Evolutionary conservation across 2,329 filamentous ascomycete genomes (phyloP), one percentile per base, ranked within the genome.

Genomic region (Paecilomyces variotii): DNA sequence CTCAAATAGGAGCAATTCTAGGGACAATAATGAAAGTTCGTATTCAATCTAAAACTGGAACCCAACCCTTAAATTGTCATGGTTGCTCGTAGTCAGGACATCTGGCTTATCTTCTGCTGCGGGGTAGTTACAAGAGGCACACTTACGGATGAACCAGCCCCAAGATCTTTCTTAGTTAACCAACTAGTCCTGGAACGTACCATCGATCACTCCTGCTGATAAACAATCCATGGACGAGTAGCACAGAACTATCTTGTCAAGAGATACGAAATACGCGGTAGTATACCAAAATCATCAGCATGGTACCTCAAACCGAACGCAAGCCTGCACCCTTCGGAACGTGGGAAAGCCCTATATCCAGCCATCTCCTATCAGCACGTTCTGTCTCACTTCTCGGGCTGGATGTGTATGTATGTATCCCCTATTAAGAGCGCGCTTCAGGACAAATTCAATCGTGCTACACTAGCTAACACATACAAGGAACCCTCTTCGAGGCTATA

Each of bases 401-500:
- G 35, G 35, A 19, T n/a, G 35, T 45, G 35, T 19, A 45, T 19
- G 35, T 45, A 45, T 45, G 35, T 45, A 6, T 19, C 35, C 35
- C 19, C 35, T 19, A 19, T 9, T 2, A 32, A 9, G 11, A 7
- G 30, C 30, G 2, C 6, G 9, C 30, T 7, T 32, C 30, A n/a
- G n/a, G n/a, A n/a, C n/a, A n/a, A n/a, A n/a, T n/a, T n/a, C n/a
- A n/a, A n/a, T n/a, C n/a, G n/a, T n/a, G n/a, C n/a, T n/a, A 12
- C 11, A 3, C 14, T n/a, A 4, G 14, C 35, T 45, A 45, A 45
- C n/a, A n/a, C n/a, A 45, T 19, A 45, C 35, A 45, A 32, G 35
- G 35, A 45, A 45, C 35, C 12, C 35, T 7, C 35, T 1, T 45
- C 35, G 35, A 63, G 63, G 14, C 70, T 73, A 24, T 77, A 72